These are phyloP conservation scores for Mollisiaceae sp. DNA, from an alignment of 2,329 filamentous ascomycete genomes.

Conservation along the genomic window DNA sequence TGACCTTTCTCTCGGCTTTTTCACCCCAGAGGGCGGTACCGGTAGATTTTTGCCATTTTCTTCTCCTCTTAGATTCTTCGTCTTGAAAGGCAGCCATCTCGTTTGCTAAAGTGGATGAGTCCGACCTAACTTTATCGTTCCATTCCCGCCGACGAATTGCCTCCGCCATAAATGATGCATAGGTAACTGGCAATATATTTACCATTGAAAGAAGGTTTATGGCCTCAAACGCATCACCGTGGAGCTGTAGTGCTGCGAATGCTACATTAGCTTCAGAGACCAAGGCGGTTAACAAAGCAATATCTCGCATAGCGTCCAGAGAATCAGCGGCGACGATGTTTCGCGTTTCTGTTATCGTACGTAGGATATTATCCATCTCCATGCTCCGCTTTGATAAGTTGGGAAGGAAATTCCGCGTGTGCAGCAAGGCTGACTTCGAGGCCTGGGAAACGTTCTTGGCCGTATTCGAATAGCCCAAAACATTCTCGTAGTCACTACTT, in stretches of 20 bases:
- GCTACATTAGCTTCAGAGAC: constrained; percentile 75
- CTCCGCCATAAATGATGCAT: constrained; percentile 87
- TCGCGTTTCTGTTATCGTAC: constrained; percentile 66
- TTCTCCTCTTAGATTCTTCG: constrained; percentile 86
- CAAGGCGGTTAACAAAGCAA: constrained; percentile 78
- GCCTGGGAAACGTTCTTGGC: constrained; percentile 67
- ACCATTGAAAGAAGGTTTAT: constrained; percentile 83
- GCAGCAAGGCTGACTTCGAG: constrained; percentile 66
- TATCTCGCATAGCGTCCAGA: constrained; percentile 77
- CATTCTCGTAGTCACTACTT: constrained; percentile 80
- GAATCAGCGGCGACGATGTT: constrained; percentile 71
- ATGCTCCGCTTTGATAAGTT: constrained; percentile 59
- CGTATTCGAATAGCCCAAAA: constrained; percentile 70
- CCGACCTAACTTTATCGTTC: constrained; percentile 86
- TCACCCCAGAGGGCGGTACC: constrained; percentile 72
- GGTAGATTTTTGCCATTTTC: constrained; percentile 88
- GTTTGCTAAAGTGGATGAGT: constrained; percentile 86
- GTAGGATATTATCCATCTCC: constrained; percentile 67
- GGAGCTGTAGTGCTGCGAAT: constrained; percentile 72
- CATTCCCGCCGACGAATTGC: constrained; percentile 87
- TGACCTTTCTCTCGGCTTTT: constrained; percentile 68
- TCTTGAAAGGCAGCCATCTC: constrained; percentile 92
- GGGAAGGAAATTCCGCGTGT: constrained; percentile 66
- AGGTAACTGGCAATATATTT: constrained; percentile 84
- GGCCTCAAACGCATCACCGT: constrained; percentile 76